Conservation (phyloP, 176 grass and related monocot genomes). For the Avena insularis region DNA sequence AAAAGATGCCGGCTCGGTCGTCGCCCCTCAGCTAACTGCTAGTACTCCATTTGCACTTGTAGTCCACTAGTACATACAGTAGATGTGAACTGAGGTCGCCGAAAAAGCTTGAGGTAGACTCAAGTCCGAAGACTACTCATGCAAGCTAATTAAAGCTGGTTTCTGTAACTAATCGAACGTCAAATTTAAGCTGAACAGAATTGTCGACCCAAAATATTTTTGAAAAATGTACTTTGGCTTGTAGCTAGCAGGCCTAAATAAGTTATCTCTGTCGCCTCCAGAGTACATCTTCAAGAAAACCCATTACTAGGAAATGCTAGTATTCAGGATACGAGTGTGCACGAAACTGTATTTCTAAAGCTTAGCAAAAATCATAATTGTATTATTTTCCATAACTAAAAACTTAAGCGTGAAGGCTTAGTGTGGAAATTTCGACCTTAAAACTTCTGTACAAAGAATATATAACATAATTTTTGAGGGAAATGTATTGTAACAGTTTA, state of each 20-base stretch:
- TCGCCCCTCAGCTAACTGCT: not conserved
- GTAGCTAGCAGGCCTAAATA: not conserved
- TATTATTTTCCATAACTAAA: not conserved
- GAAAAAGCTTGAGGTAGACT: not conserved
- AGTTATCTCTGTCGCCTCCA: not conserved
- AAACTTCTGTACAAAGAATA: no score
- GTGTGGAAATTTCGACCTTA: not conserved
- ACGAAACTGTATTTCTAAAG: no score
- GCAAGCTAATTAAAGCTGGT: no score
- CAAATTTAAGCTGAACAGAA: not conserved
- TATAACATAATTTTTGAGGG: no score
- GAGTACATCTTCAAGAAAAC: not conserved
- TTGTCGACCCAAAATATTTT: no score
- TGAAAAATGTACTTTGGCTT: not conserved
- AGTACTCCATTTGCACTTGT: not conserved
- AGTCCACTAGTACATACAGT: not conserved
- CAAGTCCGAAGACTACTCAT: not conserved
- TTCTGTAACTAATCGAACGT: no score
- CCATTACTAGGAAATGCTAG: not conserved
- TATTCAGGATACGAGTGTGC: no score
- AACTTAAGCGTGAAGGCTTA: not conserved
- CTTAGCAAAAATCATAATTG: not conserved
- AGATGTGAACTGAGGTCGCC: not conserved
- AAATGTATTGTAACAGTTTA: not conserved
- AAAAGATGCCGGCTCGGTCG: not conserved